Percentiles rank a stretch among this genome's conserved stretches.
Evolutionary conservation across 345 rosid species (phyloP).

Genomic region (Citrus australasica): DNA sequence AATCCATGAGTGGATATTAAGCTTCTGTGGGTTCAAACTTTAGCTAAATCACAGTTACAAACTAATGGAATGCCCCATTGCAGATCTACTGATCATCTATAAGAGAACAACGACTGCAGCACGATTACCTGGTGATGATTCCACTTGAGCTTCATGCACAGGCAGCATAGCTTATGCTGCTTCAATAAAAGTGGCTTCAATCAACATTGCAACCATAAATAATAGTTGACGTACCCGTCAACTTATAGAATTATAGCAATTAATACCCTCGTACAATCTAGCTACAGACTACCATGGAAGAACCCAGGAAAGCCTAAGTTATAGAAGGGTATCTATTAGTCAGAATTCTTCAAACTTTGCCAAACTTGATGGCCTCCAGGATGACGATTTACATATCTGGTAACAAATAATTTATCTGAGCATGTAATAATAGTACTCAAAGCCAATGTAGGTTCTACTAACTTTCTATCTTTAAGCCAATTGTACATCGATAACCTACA

Average conservation of each 20-base stretch:
- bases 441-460: constrained; percentile 27
- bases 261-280: background rate
- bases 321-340: background rate
- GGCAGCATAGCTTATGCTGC: background rate
- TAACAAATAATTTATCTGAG: constrained; percentile 38
- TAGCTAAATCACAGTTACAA: too few relatives aligned
- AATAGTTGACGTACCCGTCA: background rate
- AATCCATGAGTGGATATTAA: too few relatives aligned
- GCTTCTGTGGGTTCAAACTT: too few relatives aligned
- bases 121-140: background rate
- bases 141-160: background rate
- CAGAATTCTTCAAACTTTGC: constrained; percentile 45
- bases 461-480: constrained; percentile 60
- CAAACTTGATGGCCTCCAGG: constrained; percentile 61
- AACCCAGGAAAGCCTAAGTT: background rate
- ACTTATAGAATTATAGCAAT: background rate
- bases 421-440: constrained; percentile 47
- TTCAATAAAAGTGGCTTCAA: background rate
- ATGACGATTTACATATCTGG: constrained; percentile 46
- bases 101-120: too few relatives aligned
- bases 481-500: constrained; percentile 55
- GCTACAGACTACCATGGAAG: background rate
- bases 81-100: too few relatives aligned
- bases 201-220: background rate
- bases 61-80: too few relatives aligned